Percentiles rank a stretch among this genome's conserved stretches.
Conservation (phyloP, 129 eudicot genomes). For the Flaveria bidentis region DNA sequence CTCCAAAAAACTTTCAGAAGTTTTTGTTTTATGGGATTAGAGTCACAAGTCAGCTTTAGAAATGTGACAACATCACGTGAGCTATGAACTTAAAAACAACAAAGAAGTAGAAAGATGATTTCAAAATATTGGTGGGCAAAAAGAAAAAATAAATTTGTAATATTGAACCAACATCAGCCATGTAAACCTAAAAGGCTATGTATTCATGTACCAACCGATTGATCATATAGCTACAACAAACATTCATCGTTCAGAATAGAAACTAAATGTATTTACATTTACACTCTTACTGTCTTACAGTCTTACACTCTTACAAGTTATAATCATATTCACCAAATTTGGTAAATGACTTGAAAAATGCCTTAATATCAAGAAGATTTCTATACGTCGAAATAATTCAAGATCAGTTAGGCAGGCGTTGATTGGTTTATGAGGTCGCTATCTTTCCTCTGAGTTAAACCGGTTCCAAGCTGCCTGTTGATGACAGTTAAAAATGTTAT, state of each 20-base stretch:
- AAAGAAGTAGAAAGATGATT: background rate
- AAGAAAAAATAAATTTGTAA: background rate
- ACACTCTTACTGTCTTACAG: conserved; percentile 11
- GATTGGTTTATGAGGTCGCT: background rate
- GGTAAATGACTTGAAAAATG: conserved; percentile 7
- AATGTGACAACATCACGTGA: too few relatives aligned
- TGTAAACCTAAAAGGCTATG: background rate
- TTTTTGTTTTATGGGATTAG: too few relatives aligned
- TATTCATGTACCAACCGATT: background rate
- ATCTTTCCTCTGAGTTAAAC: conserved; percentile 8
- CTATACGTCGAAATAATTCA: conserved; percentile 7
- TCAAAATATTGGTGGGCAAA: background rate
- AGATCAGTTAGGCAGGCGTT: background rate
- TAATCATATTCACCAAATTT: background rate
- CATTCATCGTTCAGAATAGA: background rate
- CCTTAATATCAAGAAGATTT: conserved; percentile 6
- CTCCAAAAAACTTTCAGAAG: too few relatives aligned
- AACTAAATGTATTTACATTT: conserved; percentile 14
- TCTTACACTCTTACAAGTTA: background rate
- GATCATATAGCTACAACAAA: conserved; percentile 10
- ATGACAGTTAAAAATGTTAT: background rate
- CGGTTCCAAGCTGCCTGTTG: conserved; percentile 23
- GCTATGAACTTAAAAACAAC: background rate
- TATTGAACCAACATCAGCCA: background rate
- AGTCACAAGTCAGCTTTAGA: too few relatives aligned